phyloP scores from a whole-genome alignment of 2,329 filamentous ascomycete species.

The Diaporthe sp. region DNA sequence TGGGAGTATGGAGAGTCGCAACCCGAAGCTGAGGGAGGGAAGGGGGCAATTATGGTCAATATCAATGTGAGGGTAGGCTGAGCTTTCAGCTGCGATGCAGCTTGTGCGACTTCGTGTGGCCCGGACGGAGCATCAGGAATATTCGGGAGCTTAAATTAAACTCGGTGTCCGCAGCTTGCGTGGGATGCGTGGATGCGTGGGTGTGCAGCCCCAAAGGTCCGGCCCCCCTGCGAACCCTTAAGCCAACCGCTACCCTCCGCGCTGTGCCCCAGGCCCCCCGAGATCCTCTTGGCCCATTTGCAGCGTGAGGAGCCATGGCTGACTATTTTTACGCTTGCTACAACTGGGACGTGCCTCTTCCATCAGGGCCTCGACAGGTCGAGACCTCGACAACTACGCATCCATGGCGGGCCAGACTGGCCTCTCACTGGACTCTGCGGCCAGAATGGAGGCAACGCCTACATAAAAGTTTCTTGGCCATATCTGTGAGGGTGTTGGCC shows the following conservation, averaged over 20 bases:
- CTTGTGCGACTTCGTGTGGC: background rate
- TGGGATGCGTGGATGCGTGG: background rate
- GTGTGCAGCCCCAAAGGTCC: conserved; percentile 7
- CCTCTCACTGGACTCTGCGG: background rate
- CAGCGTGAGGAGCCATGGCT: background rate
- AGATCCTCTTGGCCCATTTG: background rate
- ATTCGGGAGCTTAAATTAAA: conserved; percentile 31
- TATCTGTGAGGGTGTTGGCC: background rate
- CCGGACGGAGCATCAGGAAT: conserved; percentile 8
- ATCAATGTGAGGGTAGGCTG: background rate
- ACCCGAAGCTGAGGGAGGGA: background rate
- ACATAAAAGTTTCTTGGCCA: background rate
- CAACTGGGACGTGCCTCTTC: conserved; percentile 17
- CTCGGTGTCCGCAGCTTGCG: conserved; percentile 3
- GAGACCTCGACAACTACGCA: conserved; percentile 6
- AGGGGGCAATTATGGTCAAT: conserved; percentile 2
- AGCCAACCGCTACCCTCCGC: conserved; percentile 23
- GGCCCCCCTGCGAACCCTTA: background rate
- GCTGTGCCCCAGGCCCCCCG: conserved; percentile 14
- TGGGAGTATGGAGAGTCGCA: background rate
- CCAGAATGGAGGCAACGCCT: conserved; percentile 1
- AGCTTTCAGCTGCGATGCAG: conserved; percentile 12
- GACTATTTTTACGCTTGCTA: conserved; percentile 31
- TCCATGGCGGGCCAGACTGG: conserved; percentile 15
- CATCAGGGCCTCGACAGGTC: background rate